Percentiles rank a stretch among this genome's conserved stretches.
Evolutionary conservation across 2,329 filamentous ascomycete species (phyloP).

Genomic region (Penicillium glabrum): DNA sequence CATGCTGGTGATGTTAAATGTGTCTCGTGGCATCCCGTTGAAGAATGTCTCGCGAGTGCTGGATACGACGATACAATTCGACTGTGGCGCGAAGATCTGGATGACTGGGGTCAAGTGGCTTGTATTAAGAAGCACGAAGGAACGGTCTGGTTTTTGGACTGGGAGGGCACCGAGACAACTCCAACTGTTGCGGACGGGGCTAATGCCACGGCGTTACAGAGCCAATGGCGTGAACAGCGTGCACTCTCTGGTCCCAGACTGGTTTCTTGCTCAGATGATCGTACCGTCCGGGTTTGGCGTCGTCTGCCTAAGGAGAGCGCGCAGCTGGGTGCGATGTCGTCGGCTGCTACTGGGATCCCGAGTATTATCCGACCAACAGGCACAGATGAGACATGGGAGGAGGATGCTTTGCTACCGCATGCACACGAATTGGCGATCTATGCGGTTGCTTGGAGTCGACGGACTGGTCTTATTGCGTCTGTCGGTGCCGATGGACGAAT

Average conservation of each 20-base stretch:
- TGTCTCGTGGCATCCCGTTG: slow-evolving; percentile 83
- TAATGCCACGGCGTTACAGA: not conserved
- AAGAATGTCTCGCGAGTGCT: slow-evolving; percentile 79
- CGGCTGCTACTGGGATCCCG: slow-evolving; percentile 64
- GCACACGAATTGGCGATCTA: slow-evolving; percentile 82
- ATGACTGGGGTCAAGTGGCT: slow-evolving; percentile 91
- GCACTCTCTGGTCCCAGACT: slow-evolving; percentile 56
- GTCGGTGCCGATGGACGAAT: slow-evolving; percentile 84
- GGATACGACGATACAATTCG: slow-evolving; percentile 93
- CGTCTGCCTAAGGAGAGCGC: slow-evolving; percentile 51
- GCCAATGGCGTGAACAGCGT: slow-evolving; percentile 31
- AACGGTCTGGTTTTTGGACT: slow-evolving; percentile 87
- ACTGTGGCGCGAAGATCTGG: slow-evolving; percentile 84
- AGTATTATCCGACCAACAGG: slow-evolving; percentile 77
- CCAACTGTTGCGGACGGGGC: not conserved
- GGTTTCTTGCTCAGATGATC: slow-evolving; percentile 82
- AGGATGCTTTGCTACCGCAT: slow-evolving; percentile 72
- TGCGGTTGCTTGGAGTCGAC: slow-evolving; percentile 77
- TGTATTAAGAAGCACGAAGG: slow-evolving; percentile 76
- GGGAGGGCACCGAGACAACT: slow-evolving; percentile 50
- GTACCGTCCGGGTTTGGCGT: slow-evolving; percentile 76
- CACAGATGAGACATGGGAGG: slow-evolving; percentile 79
- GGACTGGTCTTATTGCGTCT: slow-evolving; percentile 77
- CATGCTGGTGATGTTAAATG: slow-evolving; percentile 95
- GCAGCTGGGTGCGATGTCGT: slow-evolving; percentile 30